phyloP scores from a whole-genome alignment of 140 eudicot species.

The Anethum foeniculum region DNA sequence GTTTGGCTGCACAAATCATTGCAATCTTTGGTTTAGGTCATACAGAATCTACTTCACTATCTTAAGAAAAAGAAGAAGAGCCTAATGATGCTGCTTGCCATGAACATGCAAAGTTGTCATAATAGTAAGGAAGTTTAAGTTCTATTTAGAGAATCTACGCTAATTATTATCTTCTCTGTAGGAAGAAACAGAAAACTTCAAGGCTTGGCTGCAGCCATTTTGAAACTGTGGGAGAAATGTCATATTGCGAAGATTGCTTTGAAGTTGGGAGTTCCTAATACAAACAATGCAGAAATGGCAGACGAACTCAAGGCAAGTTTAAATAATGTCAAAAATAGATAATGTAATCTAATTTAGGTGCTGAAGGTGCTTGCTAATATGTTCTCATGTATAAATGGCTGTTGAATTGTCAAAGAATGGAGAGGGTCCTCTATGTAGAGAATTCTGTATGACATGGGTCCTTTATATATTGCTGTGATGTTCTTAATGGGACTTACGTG shows the following conservation, averaged over 20 bases:
- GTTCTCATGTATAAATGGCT: not conserved
- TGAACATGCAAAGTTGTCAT: not conserved
- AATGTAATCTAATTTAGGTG: not conserved
- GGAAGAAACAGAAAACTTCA: constrained; percentile 94
- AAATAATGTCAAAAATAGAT: not conserved
- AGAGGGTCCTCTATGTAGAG: not conserved
- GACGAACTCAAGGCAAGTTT: constrained; percentile 76
- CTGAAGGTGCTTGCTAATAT: not conserved
- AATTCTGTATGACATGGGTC: not conserved
- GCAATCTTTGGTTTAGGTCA: not conserved
- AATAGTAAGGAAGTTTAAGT: not conserved
- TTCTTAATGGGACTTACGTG: constrained; percentile 13
- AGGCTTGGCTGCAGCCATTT: constrained; percentile 85
- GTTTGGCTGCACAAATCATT: not conserved
- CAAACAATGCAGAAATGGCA: constrained; percentile 93
- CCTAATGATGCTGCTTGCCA: not conserved
- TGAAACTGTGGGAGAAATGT: constrained; percentile 86
- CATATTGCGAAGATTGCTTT: constrained; percentile 84
- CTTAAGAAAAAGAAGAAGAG: not conserved
- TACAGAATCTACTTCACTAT: not conserved
- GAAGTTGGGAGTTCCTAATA: constrained; percentile 86
- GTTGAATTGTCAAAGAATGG: not conserved
- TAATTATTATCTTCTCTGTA: constrained; percentile 14
- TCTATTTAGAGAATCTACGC: not conserved
- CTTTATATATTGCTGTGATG: not conserved